phyloP scores from a whole-genome alignment of 148 eudicot species.

The Linanthus parryae region DNA sequence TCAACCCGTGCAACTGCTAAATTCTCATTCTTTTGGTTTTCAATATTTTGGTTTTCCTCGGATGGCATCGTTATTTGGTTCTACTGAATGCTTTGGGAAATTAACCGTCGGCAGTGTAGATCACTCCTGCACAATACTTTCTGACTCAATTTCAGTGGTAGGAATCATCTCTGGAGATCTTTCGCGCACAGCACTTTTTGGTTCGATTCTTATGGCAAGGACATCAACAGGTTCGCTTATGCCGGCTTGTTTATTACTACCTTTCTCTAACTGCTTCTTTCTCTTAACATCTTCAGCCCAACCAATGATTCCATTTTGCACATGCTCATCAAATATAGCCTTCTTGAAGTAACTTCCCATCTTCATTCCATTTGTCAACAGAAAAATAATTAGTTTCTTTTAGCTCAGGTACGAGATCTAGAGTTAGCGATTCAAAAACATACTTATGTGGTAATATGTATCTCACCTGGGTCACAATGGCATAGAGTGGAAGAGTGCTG shows the following conservation, averaged over 20 bases:
- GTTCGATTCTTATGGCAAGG: constrained; percentile 6
- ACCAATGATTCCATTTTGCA: constrained; percentile 71
- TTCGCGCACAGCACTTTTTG: too few relatives aligned
- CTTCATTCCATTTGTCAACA: constrained; percentile 26
- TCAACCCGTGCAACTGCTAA: too few relatives aligned
- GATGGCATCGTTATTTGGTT: too few relatives aligned
- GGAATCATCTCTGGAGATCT: too few relatives aligned
- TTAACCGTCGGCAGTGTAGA: too few relatives aligned
- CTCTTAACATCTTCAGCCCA: constrained; percentile 70
- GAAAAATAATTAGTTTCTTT: too few relatives aligned
- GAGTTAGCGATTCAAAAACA: background rate
- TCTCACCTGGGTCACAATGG: constrained; percentile 79
- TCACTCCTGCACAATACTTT: too few relatives aligned
- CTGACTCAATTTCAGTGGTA: too few relatives aligned
- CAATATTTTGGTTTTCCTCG: too few relatives aligned
- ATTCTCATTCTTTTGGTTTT: too few relatives aligned
- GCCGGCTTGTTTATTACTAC: constrained; percentile 10
- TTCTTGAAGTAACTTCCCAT: constrained; percentile 85
- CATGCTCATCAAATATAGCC: constrained; percentile 79
- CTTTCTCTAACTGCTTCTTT: constrained; percentile 39
- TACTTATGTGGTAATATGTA: background rate
- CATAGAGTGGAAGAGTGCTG: constrained; percentile 90
- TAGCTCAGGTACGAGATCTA: too few relatives aligned
- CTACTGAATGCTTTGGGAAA: too few relatives aligned
- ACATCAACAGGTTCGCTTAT: constrained; percentile 13